Evolutionary conservation across 192 early-diverging fungal genomes (phyloP).

Genomic region (Backusella psychrophila): DNA sequence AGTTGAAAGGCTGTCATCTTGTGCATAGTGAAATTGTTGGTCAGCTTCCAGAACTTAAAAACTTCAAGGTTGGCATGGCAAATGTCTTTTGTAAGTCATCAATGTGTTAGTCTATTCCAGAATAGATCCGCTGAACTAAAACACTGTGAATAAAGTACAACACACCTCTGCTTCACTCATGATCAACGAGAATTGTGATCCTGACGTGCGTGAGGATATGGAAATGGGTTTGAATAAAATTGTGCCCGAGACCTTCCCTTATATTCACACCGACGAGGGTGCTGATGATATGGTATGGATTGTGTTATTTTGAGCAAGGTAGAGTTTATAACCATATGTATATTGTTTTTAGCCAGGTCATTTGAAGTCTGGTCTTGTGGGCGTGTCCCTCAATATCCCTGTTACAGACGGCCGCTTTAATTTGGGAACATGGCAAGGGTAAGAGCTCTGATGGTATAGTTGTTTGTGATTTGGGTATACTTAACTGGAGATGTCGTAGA

Average conservation of each 20-base stretch:
- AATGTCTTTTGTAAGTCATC: slow-evolving; percentile 71
- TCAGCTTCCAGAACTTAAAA: slow-evolving; percentile 60
- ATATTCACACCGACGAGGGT: slow-evolving; percentile 84
- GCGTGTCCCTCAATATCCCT: slow-evolving; percentile 83
- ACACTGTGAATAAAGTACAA: slow-evolving; percentile 52
- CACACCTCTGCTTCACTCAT: slow-evolving; percentile 90
- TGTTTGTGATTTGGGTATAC: background rate
- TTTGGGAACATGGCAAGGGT: slow-evolving; percentile 86
- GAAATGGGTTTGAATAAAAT: slow-evolving; percentile 82
- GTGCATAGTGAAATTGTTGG: slow-evolving; percentile 67
- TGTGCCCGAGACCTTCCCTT: slow-evolving; percentile 75
- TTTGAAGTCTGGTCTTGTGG: slow-evolving; percentile 80
- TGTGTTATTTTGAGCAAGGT: background rate
- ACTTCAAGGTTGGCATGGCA: slow-evolving; percentile 76
- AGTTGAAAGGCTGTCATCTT: slow-evolving; percentile 66
- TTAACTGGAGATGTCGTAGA: slow-evolving; percentile 24
- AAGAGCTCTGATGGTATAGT: slow-evolving; percentile 6
- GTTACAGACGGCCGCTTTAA: slow-evolving; percentile 76
- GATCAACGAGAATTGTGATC: slow-evolving; percentile 86
- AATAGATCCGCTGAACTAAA: background rate
- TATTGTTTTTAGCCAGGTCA: slow-evolving; percentile 65
- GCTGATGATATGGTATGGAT: slow-evolving; percentile 79
- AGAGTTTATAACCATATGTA: background rate
- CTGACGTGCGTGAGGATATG: slow-evolving; percentile 76
- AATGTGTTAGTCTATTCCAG: background rate